Evolutionary conservation across 2,329 filamentous ascomycete species (phyloP), one percentile per base, ranked within the genome.

Genomic region (Fusarium sp.): DNA sequence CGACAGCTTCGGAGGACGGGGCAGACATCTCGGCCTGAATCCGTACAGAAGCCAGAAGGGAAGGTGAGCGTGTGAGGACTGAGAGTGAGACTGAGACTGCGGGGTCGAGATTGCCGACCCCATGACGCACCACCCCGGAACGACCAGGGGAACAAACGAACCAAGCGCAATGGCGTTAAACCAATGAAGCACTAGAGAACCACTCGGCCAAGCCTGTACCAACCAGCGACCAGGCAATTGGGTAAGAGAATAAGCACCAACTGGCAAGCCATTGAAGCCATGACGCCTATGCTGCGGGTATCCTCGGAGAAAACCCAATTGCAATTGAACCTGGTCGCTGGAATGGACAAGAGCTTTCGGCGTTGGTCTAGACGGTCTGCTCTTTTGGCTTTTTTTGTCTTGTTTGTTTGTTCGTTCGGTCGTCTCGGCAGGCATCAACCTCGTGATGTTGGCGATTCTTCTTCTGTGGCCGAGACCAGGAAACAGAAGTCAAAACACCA

Each of bases 181-280:
- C 61, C 62, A 65, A 70, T 69, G 51, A 58, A 58, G 58, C 59
- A 46, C 55, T 69, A 71, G 64, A 43, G 50, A 66, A 62, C 61
- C 45, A 54, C 65, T 69, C 49, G 60, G 54, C 62, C 65, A 64
- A 52, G 64, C 60, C 64, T 69, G 67, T 75, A 60, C 74, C 74
- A 75, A 74, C 72, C 74, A 75, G 72, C 63, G 65, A 65, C 70
- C 61, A 64, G 63, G 63, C 61, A 74, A 75, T 75, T 75, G 68
- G 63, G 71, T 73, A 75, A 73, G 65, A 74, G 72, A 73, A 75
- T 75, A 75, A 75, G 73, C 73, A 75, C 65, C 65, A 58, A 62
- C 65, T 60, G 71, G 56, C 63, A 63, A 65, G 63, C 71, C 70
- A 68, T 73, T 58, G 53, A 64, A 66, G 67, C 65, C 67, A 74